Conservation (phyloP, 2,329 filamentous ascomycete species). For the Mycosphaerella sp. region DNA sequence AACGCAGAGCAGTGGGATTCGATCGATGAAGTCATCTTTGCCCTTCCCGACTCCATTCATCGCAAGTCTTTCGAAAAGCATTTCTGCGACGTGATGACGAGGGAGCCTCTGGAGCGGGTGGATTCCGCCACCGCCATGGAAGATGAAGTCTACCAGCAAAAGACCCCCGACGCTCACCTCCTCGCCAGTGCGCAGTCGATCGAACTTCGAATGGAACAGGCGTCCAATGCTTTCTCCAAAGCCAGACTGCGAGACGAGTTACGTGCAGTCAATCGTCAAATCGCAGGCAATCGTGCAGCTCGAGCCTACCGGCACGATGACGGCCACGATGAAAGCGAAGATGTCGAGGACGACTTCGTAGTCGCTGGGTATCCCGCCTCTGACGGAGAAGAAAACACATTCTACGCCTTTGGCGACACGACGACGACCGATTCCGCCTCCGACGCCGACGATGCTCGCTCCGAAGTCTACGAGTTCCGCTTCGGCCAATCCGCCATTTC, state of each 20-base stretch:
- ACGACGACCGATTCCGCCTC: constrained; percentile 25
- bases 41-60: constrained; percentile 49
- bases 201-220: constrained; percentile 33
- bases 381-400: constrained; percentile 30
- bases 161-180: constrained; percentile 16
- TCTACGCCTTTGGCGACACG: constrained; percentile 30
- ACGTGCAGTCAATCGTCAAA: constrained; percentile 29
- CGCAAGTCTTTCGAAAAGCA: constrained; percentile 46
- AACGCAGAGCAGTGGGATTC: constrained; percentile 39
- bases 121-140: constrained; percentile 5
- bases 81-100: constrained; percentile 27
- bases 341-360: constrained; percentile 27
- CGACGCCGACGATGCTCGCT: constrained; percentile 22
- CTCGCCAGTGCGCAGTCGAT: constrained; percentile 30
- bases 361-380: constrained; percentile 27
- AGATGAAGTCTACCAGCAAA: constrained; percentile 16
- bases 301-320: constrained; percentile 28
- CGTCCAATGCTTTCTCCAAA: constrained; percentile 27
- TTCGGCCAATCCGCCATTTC: constrained; percentile 16
- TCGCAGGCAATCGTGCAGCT: constrained; percentile 29
- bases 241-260: constrained; percentile 30
- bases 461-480: constrained; percentile 29
- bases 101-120: constrained; percentile 15
- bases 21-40: constrained; percentile 52
- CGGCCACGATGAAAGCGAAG: constrained; percentile 21